Evolutionary conservation across 1,139 yeast genomes (phyloP), one percentile per base, ranked within the genome.

Genomic region (Candida glucosophila): DNA sequence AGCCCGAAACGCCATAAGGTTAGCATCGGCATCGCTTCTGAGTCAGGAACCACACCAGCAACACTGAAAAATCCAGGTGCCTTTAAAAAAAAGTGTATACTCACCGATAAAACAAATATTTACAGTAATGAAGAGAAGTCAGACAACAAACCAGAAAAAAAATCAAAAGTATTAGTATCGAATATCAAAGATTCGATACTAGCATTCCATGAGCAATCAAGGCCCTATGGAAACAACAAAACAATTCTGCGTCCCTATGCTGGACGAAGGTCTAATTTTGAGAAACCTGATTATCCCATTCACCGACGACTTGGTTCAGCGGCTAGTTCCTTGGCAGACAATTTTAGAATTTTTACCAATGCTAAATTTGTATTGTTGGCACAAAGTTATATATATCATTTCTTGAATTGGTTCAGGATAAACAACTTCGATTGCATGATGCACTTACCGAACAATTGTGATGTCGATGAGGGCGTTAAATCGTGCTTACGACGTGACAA

Each of bases 1-100:
- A n/a, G n/a, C n/a, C n/a, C n/a, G n/a, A n/a, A n/a, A n/a, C n/a
- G n/a, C n/a, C n/a, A n/a, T n/a, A n/a, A 16, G n/a, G 19, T 29
- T 9, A 16, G 19, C 14, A 19, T 21, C 8, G 34, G 30, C 6
- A 19, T 20, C 14, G 23, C 31, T 8, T 15, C 12, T 4, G 17
- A 25, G n/a, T 31, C 32, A 4, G 32, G 25, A 5, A 23, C 27
- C 13, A 24, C 25, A 5, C 26, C 23, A 8, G 22, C 12, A 12
- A 29, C 33, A 14, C 24, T 22, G 25, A 11, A 21, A 8, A 13
- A 17, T 9, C 19, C 27, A 9, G 15, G 21, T 6, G 15, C 14
- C 19, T 22, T 25, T 20, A 22, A 14, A 12, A 16, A 21, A 18
- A 19, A 21, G 12, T 11, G n/a, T n/a, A 13, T 9, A 14, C 15